These are phyloP conservation scores for Beta lomatogona DNA, from an alignment of 179 eudicot species.

Conservation along the genomic window DNA sequence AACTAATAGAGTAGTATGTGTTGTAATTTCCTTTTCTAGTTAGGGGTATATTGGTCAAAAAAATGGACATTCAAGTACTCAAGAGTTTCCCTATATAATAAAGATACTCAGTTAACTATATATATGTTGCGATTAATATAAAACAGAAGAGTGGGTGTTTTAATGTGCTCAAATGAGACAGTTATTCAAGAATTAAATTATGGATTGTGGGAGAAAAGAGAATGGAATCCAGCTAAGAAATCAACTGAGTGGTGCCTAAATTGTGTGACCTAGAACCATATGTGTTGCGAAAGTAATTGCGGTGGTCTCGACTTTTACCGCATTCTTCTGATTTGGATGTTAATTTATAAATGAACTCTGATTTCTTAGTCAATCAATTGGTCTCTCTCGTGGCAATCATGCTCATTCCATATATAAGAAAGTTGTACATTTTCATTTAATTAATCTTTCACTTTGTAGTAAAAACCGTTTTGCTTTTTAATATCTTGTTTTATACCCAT, in stretches of 20 bases:
- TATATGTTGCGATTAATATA: no score
- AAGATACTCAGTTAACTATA: no score
- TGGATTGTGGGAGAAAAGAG: conserved; percentile 5
- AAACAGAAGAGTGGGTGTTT: no score
- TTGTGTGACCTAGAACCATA: conserved; percentile 22
- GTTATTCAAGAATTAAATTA: not conserved
- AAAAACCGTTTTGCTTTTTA: not conserved
- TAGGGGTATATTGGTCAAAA: no score
- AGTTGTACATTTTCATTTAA: not conserved
- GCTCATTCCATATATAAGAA: not conserved
- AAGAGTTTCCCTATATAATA: no score
- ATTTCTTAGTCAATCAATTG: not conserved
- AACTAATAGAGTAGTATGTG: no score
- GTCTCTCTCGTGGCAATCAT: not conserved
- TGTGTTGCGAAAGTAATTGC: not conserved
- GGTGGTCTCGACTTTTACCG: not conserved
- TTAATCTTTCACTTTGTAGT: not conserved
- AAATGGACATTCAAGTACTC: no score
- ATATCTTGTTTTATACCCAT: no score
- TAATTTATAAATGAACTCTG: not conserved
- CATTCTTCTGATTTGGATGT: not conserved
- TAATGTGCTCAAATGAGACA: not conserved
- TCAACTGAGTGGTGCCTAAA: conserved; percentile 29
- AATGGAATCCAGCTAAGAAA: conserved; percentile 36
- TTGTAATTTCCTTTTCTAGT: no score